phyloP scores from a whole-genome alignment of 2,329 filamentous ascomycete genomes.

The Fusarium sp. region DNA sequence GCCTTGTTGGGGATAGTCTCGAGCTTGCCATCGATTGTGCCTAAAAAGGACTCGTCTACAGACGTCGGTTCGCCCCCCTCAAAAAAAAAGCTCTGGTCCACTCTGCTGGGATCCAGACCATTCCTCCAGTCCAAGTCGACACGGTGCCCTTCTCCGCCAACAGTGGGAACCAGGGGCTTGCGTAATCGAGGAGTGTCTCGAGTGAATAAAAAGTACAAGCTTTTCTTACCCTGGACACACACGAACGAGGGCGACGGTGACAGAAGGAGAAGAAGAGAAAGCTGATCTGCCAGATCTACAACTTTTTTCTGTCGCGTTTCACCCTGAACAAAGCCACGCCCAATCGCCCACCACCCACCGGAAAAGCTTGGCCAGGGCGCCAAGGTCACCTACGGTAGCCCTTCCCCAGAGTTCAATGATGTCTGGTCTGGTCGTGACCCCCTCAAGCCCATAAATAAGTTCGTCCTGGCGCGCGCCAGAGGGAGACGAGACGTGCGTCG shows the following conservation, averaged over 20 bases:
- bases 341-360: constrained; percentile 7
- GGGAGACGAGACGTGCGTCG: constrained; percentile 1
- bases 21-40: constrained; percentile 9
- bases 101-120: constrained; percentile 40
- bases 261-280: background rate
- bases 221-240: constrained; percentile 3
- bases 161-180: constrained; percentile 33
- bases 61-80: constrained; percentile 11
- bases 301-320: constrained; percentile 24
- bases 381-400: constrained; percentile 16
- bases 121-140: constrained; percentile 28
- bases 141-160: constrained; percentile 18
- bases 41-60: constrained; percentile 28
- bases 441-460: background rate
- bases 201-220: constrained; percentile 6
- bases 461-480: constrained; percentile 22
- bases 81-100: constrained; percentile 20
- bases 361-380: constrained; percentile 32
- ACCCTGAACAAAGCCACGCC: constrained; percentile 18
- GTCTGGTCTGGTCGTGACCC: background rate
- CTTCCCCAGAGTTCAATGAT: constrained; percentile 35
- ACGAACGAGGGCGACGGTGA: background rate
- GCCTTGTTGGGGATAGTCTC: constrained; percentile 36
- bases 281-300: constrained; percentile 28
- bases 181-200: constrained; percentile 35